Base-by-base conservation (phyloP, 495 filamentous ascomycete species). In the Usnea hakonensis region DNA sequence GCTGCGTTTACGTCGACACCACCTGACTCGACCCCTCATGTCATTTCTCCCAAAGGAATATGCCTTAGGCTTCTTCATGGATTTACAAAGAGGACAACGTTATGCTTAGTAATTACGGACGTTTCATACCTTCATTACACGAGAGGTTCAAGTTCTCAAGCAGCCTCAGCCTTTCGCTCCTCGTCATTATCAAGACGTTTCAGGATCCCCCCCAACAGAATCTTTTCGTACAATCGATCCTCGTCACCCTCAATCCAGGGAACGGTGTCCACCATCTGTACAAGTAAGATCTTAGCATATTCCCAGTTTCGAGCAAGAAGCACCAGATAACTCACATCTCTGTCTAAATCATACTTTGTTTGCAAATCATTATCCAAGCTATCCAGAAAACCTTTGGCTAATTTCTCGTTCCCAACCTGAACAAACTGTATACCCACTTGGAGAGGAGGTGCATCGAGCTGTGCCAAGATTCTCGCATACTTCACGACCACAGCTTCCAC, bases 341-440 rank as follows among this genome's bases (percentile, higher is more conserved):
- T 23, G 14, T 58, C 55, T 7, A 62, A 26, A 7, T 35, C 8
- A 35, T 55, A 28, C 26, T 37, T 21, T 1, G 35, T 11, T 32
- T 65, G 55, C 40, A 97, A 72, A 21, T 82, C 82, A 74, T 96
- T 87, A 70, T 97, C 93, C 41, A 97, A 76, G 53, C 85, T 79
- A 74, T 83, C 72, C 62, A 95, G 74, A 65, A 86, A 85, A 68
- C 75, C 68, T 40, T 73, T 75, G 1, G 91, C 93, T 0, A 63
- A 72, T 6, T 74, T 65, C 67, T 96, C 90, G 35, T 83, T 78
- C 38, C 93, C 93, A 61, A 97, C 87, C 75, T 97, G 93, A 73
- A 97, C 92, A 76, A 97, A 96, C 74, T 97, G 93, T 57, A 97
- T 85, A 13, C 94, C 93, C 14, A 96, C 77, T 75, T 97, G 94